Base-by-base conservation (phyloP, 2,329 filamentous ascomycete genomes). In the Claviceps paspali region DNA sequence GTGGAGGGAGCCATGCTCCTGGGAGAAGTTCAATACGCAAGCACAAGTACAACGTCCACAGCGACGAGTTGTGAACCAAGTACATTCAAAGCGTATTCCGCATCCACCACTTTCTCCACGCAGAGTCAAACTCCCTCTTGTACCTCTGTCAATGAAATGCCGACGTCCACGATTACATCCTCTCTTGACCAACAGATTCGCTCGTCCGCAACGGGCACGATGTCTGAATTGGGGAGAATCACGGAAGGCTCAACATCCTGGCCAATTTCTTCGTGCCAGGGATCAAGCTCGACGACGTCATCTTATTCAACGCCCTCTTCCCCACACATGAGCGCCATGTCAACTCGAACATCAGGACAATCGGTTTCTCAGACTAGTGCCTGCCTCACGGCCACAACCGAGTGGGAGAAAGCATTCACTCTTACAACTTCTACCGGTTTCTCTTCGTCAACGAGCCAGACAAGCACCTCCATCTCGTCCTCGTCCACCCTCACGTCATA, bases 61-160 rank as follows among this genome's bases (percentile, higher is more conserved):
- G 29, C 33, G 26, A 32, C 38, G 17, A 29, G 21, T 19, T 37
- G 34, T 18, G 38, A 33, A 19, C 34, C 34, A 19, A 29, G 24
- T 12, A 19, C 19, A 8, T 27, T 14, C 8, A 37, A 5, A 10
- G 11, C 11, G 22, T 33, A 31, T 6, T 28, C 27, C 5, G 19
- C 19, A 21, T 11, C 26, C 1, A 29, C 12, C 11, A 29, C 26
- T 15, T 34, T 21, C 1, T 17, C 14, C 17, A 33, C 38, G 5
- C 4, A 12, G 23, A 36, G 15, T 6, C 33, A 33, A 11, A 33
- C 22, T 19, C 19, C 29, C 14, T 12, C 29, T 15, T 40, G 38
- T 28, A 36, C 9, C 15, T 33, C 38, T 23, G 15, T 39, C n/a
- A 29, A 11, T 12, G 24, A 27, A 19, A 36, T 30, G 21, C 17